Percentiles rank a stretch among this genome's conserved stretches.
Evolutionary conservation across 805 yeast species (phyloP).

Genomic region (Myxozyma kluyveri): DNA sequence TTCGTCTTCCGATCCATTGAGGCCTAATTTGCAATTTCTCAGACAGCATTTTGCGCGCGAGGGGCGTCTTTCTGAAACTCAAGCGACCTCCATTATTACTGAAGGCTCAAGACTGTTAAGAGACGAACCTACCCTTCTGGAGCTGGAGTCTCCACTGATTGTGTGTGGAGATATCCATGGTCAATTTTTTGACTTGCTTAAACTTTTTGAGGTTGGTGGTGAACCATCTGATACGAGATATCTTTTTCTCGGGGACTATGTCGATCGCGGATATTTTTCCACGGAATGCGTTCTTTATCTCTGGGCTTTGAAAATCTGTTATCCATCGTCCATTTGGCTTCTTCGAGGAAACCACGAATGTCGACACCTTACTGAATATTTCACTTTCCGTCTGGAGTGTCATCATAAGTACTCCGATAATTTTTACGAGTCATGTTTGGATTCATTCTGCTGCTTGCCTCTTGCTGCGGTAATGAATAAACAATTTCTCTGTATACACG

Average conservation of each 20-base stretch:
- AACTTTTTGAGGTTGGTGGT: slow-evolving; percentile 91
- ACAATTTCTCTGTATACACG: slow-evolving; percentile 94
- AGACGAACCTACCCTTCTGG: slow-evolving; percentile 73
- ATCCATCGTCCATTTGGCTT: slow-evolving; percentile 72
- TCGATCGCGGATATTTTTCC: slow-evolving; percentile 89
- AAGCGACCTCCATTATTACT: slow-evolving; percentile 63
- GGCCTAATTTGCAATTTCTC: slow-evolving; percentile 71
- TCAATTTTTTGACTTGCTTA: slow-evolving; percentile 84
- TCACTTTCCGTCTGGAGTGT: slow-evolving; percentile 90
- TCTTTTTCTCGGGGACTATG: slow-evolving; percentile 88
- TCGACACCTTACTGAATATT: slow-evolving; percentile 86
- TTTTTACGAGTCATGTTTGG: slow-evolving; percentile 70
- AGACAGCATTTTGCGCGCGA: slow-evolving; percentile 73
- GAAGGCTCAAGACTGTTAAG: slow-evolving; percentile 63
- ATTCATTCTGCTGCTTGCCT: slow-evolving; percentile 82
- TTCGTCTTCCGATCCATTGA: slow-evolving; percentile 46
- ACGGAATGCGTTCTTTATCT: slow-evolving; percentile 67
- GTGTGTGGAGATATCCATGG: slow-evolving; percentile 99
- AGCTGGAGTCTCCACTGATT: slow-evolving; percentile 88
- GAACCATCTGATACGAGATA: slow-evolving; percentile 74
- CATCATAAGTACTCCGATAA: slow-evolving; percentile 68
- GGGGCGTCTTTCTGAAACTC: slow-evolving; percentile 72
- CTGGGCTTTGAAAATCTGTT: slow-evolving; percentile 74
- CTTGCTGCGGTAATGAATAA: slow-evolving; percentile 90
- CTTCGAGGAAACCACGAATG: slow-evolving; percentile 95